phyloP scores from a whole-genome alignment of 2,329 filamentous ascomycete species.

The Fusarium sp. region DNA sequence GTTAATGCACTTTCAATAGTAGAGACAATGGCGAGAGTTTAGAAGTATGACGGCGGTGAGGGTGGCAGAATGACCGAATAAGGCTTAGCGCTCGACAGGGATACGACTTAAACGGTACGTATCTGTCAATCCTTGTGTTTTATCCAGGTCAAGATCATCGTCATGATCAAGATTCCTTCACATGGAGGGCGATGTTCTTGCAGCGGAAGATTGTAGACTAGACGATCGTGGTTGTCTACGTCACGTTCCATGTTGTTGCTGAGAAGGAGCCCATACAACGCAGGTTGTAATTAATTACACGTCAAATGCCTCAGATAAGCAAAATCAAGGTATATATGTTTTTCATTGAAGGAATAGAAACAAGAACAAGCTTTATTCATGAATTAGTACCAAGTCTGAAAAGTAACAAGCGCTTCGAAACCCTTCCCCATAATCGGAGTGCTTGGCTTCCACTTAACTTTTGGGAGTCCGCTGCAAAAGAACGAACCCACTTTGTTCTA shows the following conservation, averaged over 20 bases:
- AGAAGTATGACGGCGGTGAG: conserved; percentile 41
- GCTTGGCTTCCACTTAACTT: not conserved
- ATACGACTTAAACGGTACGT: conserved; percentile 15
- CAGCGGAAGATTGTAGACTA: conserved; percentile 1
- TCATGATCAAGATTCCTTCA: conserved; percentile 24
- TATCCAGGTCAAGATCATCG: conserved; percentile 24
- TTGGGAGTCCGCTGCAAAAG: not conserved
- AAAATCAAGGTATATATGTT: not conserved
- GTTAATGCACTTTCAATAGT: conserved; percentile 15
- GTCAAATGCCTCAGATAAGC: not conserved
- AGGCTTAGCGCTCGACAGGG: not conserved
- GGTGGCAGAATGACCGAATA: conserved; percentile 38
- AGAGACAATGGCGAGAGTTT: conserved; percentile 20
- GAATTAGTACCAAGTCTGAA: too few species aligned
- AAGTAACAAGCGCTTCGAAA: not conserved
- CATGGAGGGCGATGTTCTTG: conserved; percentile 15
- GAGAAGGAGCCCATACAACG: not conserved
- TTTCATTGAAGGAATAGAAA: not conserved
- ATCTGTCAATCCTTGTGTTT: conserved; percentile 22
- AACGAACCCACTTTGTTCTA: conserved; percentile 38
- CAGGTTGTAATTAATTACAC: not conserved
- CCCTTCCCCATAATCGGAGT: conserved; percentile 26
- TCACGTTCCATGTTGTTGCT: conserved; percentile 7
- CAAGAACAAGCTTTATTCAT: too few species aligned
- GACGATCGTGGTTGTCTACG: conserved; percentile 23